Evolutionary conservation across 2,329 filamentous ascomycete species (phyloP).

Genomic region (Botryosphaeria dothidea): DNA sequence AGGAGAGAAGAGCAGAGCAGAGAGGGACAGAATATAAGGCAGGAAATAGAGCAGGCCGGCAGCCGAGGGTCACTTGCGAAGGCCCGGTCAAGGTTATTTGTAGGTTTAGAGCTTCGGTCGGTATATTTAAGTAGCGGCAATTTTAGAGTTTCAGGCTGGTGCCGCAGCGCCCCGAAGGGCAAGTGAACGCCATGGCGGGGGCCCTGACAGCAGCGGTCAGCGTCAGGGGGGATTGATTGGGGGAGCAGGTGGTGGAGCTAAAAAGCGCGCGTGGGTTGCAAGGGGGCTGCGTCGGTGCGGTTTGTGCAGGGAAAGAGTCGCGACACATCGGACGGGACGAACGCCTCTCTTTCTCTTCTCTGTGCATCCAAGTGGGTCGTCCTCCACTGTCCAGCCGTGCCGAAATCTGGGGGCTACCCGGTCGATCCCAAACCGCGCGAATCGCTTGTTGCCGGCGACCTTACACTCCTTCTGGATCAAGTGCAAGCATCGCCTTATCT

Average conservation of each 20-base stretch:
- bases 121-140: background rate
- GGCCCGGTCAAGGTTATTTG: background rate
- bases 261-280: background rate
- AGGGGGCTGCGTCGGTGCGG: background rate
- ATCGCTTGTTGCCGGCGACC: background rate
- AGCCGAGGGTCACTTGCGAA: background rate
- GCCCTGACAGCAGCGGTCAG: background rate
- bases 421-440: background rate
- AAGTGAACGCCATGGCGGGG: background rate
- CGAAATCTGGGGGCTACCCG: slow-evolving; percentile 2
- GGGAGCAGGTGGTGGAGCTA: background rate
- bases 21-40: background rate
- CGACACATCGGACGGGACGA: background rate
- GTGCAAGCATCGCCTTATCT: background rate
- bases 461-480: background rate
- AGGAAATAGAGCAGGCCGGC: background rate
- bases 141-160: background rate
- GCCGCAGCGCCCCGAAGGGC: background rate
- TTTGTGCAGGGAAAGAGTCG: background rate
- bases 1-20: background rate
- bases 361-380: background rate
- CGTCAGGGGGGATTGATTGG: background rate
- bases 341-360: slow-evolving; percentile 2
- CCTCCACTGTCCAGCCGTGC: background rate
- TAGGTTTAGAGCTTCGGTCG: background rate